These are phyloP conservation scores for Trypanosoma conorhini DNA, from an alignment of 208 protist genomes.

Conservation along the genomic window DNA sequence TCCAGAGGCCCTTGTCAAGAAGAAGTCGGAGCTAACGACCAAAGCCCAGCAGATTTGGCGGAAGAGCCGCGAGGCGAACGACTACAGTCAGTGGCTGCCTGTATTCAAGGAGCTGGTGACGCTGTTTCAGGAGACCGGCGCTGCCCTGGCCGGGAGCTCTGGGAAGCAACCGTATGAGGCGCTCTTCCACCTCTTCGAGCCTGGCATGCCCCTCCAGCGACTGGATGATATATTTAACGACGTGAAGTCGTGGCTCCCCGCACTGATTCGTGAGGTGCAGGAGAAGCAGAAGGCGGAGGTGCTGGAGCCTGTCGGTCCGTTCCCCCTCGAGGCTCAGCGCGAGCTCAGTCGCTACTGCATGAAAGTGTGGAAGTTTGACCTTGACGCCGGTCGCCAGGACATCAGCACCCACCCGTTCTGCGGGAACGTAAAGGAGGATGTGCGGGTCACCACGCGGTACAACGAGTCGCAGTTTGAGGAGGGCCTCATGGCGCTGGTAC, in stretches of 20 bases:
- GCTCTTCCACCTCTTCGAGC: slow-evolving; percentile 81
- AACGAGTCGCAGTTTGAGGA: slow-evolving; percentile 46
- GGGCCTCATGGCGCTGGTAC: slow-evolving; percentile 72
- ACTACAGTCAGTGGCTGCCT: slow-evolving; percentile 69
- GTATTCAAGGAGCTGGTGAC: slow-evolving; percentile 78
- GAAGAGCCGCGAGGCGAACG: slow-evolving; percentile 63
- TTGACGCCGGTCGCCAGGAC: slow-evolving; percentile 83
- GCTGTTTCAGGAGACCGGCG: slow-evolving; percentile 47
- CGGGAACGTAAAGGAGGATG: slow-evolving; percentile 76
- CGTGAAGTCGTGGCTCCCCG: slow-evolving; percentile 79
- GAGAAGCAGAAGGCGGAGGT: slow-evolving; percentile 54
- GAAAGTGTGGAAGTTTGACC: slow-evolving; percentile 74
- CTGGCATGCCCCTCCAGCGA: slow-evolving; percentile 56
- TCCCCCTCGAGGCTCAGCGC: slow-evolving; percentile 58
- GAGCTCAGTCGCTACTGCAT: slow-evolving; percentile 57
- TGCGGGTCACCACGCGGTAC: slow-evolving; percentile 87
- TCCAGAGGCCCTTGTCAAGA: slow-evolving; percentile 55
- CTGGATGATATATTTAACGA: slow-evolving; percentile 74
- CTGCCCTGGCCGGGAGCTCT: slow-evolving; percentile 43
- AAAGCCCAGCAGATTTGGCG: slow-evolving; percentile 60
- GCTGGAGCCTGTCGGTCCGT: slow-evolving; percentile 38
- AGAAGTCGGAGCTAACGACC: slow-evolving; percentile 55
- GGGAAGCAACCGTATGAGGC: slow-evolving; percentile 71
- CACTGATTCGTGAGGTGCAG: slow-evolving; percentile 68
- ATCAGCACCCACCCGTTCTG: slow-evolving; percentile 90